Evolutionary conservation across 2,329 filamentous ascomycete species (phyloP).

Genomic region (Colletotrichum karsti): DNA sequence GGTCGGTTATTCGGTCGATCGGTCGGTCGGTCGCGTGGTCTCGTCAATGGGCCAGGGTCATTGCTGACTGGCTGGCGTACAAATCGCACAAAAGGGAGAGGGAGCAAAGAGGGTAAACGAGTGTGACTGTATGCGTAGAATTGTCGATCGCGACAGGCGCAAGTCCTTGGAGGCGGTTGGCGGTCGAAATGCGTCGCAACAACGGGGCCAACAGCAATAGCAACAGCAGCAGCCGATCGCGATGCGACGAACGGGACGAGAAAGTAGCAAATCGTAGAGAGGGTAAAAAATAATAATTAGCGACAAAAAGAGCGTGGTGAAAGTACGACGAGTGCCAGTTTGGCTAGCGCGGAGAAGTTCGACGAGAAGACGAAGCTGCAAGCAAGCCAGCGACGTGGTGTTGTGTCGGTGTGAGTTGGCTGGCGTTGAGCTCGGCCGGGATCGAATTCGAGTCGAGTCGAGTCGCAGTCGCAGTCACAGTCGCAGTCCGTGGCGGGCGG

Average conservation of each 20-base stretch:
- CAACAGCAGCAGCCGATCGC: neutral
- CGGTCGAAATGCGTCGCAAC: slow-evolving; percentile 3
- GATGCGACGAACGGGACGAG: neutral
- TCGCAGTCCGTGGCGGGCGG: slow-evolving; percentile 13
- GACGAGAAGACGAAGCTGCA: slow-evolving; percentile 18
- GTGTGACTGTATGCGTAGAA: slow-evolving; percentile 5
- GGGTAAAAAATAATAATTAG: neutral
- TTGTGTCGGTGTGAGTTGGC: slow-evolving; percentile 29
- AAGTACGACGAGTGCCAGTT: slow-evolving; percentile 21
- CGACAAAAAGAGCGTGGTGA: slow-evolving; percentile 24
- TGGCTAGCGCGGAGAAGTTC: slow-evolving; percentile 15
- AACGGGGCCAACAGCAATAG: neutral
- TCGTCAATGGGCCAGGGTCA: slow-evolving; percentile 35
- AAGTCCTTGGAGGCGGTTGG: slow-evolving; percentile 4
- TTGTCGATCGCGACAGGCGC: slow-evolving; percentile 8
- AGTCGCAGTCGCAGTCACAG: neutral
- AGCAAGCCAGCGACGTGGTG: slow-evolving; percentile 10
- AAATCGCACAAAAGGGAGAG: slow-evolving; percentile 12
- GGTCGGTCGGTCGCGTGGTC: slow-evolving; percentile 29
- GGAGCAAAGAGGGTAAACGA: slow-evolving; percentile 6
- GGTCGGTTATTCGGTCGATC: slow-evolving; percentile 1
- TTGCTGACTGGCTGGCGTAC: slow-evolving; percentile 30
- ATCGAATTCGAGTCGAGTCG: neutral
- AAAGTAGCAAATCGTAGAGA: slow-evolving; percentile 1
- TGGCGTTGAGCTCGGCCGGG: slow-evolving; percentile 25